Evolutionary conservation across 1,139 yeast genomes (phyloP).

Genomic region (Debaryomycetaceae sp.): DNA sequence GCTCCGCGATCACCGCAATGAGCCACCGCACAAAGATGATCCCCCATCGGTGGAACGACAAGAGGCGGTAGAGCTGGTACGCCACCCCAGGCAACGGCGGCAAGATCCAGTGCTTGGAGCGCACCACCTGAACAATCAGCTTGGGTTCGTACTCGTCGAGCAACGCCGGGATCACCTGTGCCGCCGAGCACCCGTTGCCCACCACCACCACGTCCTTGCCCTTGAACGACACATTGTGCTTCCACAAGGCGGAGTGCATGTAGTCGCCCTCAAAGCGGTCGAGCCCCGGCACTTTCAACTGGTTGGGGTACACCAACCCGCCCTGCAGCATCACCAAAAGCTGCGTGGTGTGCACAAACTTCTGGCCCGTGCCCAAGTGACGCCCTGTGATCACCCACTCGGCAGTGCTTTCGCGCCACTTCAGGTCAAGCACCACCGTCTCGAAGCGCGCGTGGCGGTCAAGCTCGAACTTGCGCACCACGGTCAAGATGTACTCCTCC

Average conservation of each 20-base stretch:
- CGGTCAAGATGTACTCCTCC: conserved; percentile 39
- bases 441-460: conserved; percentile 25
- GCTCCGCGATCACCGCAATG: conserved; percentile 28
- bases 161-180: conserved; percentile 36
- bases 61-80: conserved; percentile 18
- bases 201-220: conserved; percentile 32
- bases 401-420: conserved; percentile 27
- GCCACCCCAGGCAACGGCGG: conserved; percentile 33
- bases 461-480: conserved; percentile 34
- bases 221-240: conserved; percentile 34
- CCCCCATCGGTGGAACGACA: conserved; percentile 25
- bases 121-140: conserved; percentile 29
- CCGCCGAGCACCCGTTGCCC: conserved; percentile 46
- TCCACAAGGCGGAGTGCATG: conserved; percentile 49
- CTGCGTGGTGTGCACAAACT: conserved; percentile 22
- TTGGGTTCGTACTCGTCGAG: conserved; percentile 25
- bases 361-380: conserved; percentile 32
- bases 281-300: conserved; percentile 30
- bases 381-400: conserved; percentile 35
- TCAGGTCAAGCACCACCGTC: conserved; percentile 24
- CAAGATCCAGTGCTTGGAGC: conserved; percentile 37
- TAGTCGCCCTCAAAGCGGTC: conserved; percentile 40
- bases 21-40: conserved; percentile 25
- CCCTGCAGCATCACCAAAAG: conserved; percentile 34
- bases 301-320: conserved; percentile 34